Conservation (phyloP, 1,284 basidiomycete species). For the Sporisorium iseilematis-ciliati region DNA sequence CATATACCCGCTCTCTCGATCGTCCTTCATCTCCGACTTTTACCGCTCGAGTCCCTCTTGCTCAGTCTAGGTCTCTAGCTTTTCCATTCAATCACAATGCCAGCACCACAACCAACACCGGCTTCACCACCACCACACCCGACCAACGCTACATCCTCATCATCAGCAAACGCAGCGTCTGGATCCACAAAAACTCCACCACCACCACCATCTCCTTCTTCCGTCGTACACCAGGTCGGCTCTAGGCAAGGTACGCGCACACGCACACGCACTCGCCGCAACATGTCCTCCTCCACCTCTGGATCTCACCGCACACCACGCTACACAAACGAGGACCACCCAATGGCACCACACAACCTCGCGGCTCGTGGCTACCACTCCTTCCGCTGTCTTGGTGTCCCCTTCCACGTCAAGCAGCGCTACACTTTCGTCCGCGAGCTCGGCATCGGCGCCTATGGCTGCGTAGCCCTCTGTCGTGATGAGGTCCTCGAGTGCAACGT, state of each 20-base stretch:
- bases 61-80: conserved; percentile 8
- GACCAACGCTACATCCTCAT: conserved; percentile 5
- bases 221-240: conserved; percentile 52
- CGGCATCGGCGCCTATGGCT: conserved; percentile 68
- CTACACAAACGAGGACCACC: conserved; percentile 63
- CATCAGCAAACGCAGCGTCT: conserved; percentile 1
- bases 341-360: conserved; percentile 64
- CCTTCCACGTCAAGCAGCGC: conserved; percentile 66
- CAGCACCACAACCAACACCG: conserved; percentile 30
- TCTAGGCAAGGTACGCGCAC: conserved; percentile 53
- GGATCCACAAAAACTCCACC: conserved; percentile 37
- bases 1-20: not conserved
- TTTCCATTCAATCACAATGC: conserved; percentile 30
- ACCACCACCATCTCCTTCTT: conserved; percentile 26
- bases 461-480: conserved; percentile 66
- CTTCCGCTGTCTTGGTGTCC: conserved; percentile 65
- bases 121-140: conserved; percentile 25
- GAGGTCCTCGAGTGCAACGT: conserved; percentile 63
- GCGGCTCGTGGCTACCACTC: conserved; percentile 64
- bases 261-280: conserved; percentile 55
- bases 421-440: conserved; percentile 67
- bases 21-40: not conserved
- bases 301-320: conserved; percentile 39
- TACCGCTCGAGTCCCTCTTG: not conserved
- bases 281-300: conserved; percentile 42